phyloP scores from a whole-genome alignment of 176 grass and related monocot genomes.

The Raddia guianensis region DNA sequence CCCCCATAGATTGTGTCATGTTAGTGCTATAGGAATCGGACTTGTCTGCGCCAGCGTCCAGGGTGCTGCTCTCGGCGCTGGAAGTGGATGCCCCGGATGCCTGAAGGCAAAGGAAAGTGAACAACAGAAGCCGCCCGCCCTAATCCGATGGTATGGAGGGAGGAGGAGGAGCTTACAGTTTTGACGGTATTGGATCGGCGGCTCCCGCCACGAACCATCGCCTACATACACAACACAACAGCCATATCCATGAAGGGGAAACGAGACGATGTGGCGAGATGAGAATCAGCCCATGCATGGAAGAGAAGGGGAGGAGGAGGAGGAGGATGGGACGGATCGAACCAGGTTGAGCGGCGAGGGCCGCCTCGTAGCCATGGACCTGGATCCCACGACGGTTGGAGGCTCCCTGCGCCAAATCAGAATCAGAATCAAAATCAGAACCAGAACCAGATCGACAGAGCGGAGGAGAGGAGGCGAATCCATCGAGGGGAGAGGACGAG shows the following conservation, averaged over 20 bases:
- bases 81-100: constrained; percentile 51
- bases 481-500: not conserved
- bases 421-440: no score
- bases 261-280: no score
- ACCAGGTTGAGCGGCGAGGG: constrained; percentile 65
- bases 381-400: constrained; percentile 57
- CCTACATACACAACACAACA: constrained; percentile 10
- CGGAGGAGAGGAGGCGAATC: not conserved
- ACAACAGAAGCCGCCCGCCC: no score
- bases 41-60: constrained; percentile 53
- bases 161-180: constrained; percentile 37
- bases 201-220: constrained; percentile 62
- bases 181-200: constrained; percentile 58
- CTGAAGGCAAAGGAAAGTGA: constrained; percentile 32
- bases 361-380: constrained; percentile 47
- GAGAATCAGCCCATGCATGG: constrained; percentile 3
- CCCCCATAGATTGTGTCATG: constrained; percentile 94
- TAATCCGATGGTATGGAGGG: no score
- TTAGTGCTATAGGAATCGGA: constrained; percentile 74
- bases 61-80: constrained; percentile 41
- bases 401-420: constrained; percentile 48
- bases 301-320: not conserved
- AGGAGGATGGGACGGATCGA: not conserved
- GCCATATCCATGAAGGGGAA: not conserved
- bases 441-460: not conserved